Evolutionary conservation across 768 basidiomycete species (phyloP), one percentile per base, ranked within the genome.

Genomic region (Rhodotorula toruloides): DNA sequence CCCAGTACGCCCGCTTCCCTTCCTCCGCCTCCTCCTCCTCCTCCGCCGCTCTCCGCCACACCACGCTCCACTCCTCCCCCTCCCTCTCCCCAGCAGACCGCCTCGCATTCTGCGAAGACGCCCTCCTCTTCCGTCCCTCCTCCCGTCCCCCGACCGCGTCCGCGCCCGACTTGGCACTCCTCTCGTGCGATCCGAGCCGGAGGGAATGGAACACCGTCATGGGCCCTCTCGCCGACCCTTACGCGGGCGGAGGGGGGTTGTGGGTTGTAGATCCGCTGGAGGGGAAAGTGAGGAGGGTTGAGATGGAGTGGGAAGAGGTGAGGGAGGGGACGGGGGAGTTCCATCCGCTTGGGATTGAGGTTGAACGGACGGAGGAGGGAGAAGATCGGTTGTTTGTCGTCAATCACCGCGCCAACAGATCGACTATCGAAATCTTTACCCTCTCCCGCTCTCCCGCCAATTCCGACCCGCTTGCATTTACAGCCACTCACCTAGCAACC

Each of bases 181-280:
- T 80, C 32, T 77, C 76, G 32, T 87, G 85, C 68, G 85, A 87
- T 73, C 79, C 83, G 3, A 79, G 76, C 56, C 81, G 80, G 76
- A 81, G 81, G 67, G 75, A 80, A 34, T 89, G 88, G 88, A 89
- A 89, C 74, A 88, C 87, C 12, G 87, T 81, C 42, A 76, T 76
- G 75, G 88, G 88, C 0, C 87, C 88, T 11, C 74, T 89, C 54
- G 76, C 67, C 1, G 77, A 87, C 71, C 86, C 87, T 3, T 72
- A 77, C 8, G 83, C 84, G 9, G 81, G 76, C 6, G 29, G 54
- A n/a, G 88, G 86, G 0, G 78, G 80, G 6, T 77, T 89, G 31
- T 89, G 87, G 83, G 53, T 87, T 22, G 13, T 72, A 8, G 82
- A 85, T 25, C 55, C 70, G 19, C 71, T 75, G 76, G 36, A 0